Evolutionary conservation across 2,329 filamentous ascomycete genomes (phyloP), one percentile per base, ranked within the genome.

Genomic region (Trichoderma endophyticum): DNA sequence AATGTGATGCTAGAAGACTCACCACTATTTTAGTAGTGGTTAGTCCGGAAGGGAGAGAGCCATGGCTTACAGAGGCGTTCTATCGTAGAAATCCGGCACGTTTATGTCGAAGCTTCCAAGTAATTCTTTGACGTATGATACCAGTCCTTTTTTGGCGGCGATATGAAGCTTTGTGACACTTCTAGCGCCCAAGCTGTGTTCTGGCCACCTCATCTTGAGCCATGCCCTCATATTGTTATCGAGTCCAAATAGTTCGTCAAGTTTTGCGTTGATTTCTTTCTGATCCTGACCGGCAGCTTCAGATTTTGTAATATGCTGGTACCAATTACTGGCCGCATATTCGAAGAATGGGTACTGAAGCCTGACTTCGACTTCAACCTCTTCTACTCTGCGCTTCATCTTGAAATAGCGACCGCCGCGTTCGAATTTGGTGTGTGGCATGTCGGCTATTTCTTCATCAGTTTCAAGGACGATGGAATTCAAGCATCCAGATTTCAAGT

Each of bases 251-350:
- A 77, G 71, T 12, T 39, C 63, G 3, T 24, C 12, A 51, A 76
- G 61, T 1, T 65, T 71, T 1, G 34, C 24, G 21, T 73, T 73
- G 6, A 74, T n/a, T 3, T 73, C 61, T 0, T 68, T 64, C 26
- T 77, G 75, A 48, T 77, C 73, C 11, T 75, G 30, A 3, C 73
- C 74, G 6, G 70, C 71, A 4, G 34, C 36, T 32, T 77, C 75
- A 14, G 76, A 77, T 39, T 65, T 76, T n/a, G 63, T 62, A 3
- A 75, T 62, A 59, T 81, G 80, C 14, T 74, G 43, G n/a, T 74
- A 56, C 80, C 80, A 81, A 57, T 80, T 78, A n/a, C 54, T 74
- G 18, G 72, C 71, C 5, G 78, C 78, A 64, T 81, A 81, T 8
- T 77, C 70, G 8, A 78, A 66, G 39, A 81, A 80, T 0, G 80